Percentiles rank a stretch among this genome's conserved stretches.
phyloP scores from a whole-genome alignment of 805 yeast species.

The Candida sphagnicola region DNA sequence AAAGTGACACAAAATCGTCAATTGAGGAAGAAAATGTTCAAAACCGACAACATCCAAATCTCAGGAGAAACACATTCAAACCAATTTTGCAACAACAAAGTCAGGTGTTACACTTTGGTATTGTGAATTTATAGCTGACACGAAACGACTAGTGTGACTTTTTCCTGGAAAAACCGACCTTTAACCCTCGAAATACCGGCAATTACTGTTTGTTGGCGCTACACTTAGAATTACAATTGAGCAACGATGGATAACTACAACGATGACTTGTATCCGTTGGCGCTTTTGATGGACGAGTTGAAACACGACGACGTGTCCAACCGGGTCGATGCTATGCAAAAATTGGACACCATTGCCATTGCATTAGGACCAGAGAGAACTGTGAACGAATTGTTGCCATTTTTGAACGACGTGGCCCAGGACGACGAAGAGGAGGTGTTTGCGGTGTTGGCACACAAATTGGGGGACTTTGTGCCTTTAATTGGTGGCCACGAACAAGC shows the following conservation, averaged over 20 bases:
- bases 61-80: too few relatives aligned
- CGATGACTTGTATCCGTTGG: conserved; percentile 86
- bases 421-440: conserved; percentile 99
- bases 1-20: too few relatives aligned
- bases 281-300: conserved; percentile 93
- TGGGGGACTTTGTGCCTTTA: conserved; percentile 82
- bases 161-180: too few relatives aligned
- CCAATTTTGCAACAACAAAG: too few relatives aligned
- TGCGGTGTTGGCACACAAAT: conserved; percentile 86
- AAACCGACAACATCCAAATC: too few relatives aligned
- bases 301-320: conserved; percentile 94
- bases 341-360: conserved; percentile 88
- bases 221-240: too few relatives aligned
- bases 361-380: conserved; percentile 95
- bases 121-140: too few relatives aligned
- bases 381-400: conserved; percentile 83
- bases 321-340: conserved; percentile 91
- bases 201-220: too few relatives aligned
- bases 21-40: too few relatives aligned
- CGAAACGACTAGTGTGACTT: too few relatives aligned
- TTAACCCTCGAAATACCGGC: too few relatives aligned
- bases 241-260: conserved; percentile 33
- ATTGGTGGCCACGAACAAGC: conserved; percentile 72
- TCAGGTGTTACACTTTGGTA: too few relatives aligned
- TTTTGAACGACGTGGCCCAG: conserved; percentile 81